Conservation (phyloP, 306 rosid genomes). For the Parietaria judaica region DNA sequence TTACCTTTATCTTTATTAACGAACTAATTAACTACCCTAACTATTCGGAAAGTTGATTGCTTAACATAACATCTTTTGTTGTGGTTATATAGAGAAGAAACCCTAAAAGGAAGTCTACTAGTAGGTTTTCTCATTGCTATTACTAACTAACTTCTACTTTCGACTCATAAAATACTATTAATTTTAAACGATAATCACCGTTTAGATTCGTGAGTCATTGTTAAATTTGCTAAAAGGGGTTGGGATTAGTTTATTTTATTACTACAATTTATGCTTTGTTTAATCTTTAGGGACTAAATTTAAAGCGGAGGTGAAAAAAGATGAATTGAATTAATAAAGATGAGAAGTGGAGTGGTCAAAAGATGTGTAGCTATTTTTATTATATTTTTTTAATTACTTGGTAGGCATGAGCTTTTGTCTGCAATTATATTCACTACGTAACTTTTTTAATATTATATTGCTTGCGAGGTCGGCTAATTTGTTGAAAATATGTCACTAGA, state of each 20-base stretch:
- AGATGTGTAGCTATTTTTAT: conserved; percentile 17
- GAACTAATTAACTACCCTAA: conserved; percentile 23
- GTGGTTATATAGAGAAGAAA: background rate
- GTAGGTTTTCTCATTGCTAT: background rate
- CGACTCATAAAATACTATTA: conserved; percentile 18
- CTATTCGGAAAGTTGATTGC: conserved; percentile 8
- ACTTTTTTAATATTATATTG: background rate
- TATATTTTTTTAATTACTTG: conserved; percentile 10
- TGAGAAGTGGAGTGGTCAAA: conserved; percentile 42
- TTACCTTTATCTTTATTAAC: conserved; percentile 23
- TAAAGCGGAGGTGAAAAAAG: background rate
- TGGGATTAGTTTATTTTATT: background rate
- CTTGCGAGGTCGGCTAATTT: background rate
- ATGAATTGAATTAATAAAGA: background rate
- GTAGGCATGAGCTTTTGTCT: conserved; percentile 17
- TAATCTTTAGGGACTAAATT: background rate
- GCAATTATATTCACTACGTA: background rate
- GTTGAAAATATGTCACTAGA: background rate
- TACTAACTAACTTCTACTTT: background rate
- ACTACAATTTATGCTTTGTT: background rate
- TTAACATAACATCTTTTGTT: background rate
- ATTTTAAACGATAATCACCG: conserved; percentile 11
- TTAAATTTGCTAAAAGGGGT: conserved; percentile 3
- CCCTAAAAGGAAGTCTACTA: conserved; percentile 9
- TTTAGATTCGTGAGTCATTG: conserved; percentile 12